Percentiles rank a stretch among this genome's conserved stretches.
Evolutionary conservation across 768 basidiomycete genomes (phyloP).

Genomic region (Panellus pusillus): DNA sequence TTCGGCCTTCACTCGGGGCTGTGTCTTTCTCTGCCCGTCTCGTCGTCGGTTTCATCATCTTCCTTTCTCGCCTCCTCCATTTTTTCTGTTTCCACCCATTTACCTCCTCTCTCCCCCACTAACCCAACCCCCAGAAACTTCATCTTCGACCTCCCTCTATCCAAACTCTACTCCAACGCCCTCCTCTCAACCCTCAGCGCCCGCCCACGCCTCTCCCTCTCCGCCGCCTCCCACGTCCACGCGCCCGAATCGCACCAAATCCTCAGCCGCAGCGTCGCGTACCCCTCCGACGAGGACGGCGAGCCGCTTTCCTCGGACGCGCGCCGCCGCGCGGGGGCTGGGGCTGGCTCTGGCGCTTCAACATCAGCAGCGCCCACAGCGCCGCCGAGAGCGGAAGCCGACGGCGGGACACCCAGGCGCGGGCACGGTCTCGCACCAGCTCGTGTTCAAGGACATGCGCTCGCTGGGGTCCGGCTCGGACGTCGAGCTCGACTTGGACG

Average conservation of each 20-base stretch:
- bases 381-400: neutral
- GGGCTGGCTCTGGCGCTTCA: neutral
- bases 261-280: too few relatives aligned
- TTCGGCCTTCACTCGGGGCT: too few relatives aligned
- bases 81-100: neutral
- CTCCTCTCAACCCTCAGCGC: conserved; percentile 49
- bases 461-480: too few relatives aligned
- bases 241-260: too few relatives aligned
- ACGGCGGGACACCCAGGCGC: neutral
- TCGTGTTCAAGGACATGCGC: conserved; percentile 1
- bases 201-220: conserved; percentile 29
- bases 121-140: conserved; percentile 2
- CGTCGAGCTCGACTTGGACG: too few relatives aligned
- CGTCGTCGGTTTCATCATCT: too few relatives aligned
- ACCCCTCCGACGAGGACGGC: neutral
- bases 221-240: neutral
- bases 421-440: neutral
- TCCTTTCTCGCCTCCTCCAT: too few relatives aligned
- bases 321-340: neutral
- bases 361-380: neutral
- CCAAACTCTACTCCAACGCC: conserved; percentile 50
- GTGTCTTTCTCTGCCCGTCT: too few relatives aligned
- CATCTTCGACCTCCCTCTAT: conserved; percentile 19
- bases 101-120: neutral
- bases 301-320: neutral